phyloP scores from a whole-genome alignment of 164 flowering plant genomes.

The Vitis labrusca region DNA sequence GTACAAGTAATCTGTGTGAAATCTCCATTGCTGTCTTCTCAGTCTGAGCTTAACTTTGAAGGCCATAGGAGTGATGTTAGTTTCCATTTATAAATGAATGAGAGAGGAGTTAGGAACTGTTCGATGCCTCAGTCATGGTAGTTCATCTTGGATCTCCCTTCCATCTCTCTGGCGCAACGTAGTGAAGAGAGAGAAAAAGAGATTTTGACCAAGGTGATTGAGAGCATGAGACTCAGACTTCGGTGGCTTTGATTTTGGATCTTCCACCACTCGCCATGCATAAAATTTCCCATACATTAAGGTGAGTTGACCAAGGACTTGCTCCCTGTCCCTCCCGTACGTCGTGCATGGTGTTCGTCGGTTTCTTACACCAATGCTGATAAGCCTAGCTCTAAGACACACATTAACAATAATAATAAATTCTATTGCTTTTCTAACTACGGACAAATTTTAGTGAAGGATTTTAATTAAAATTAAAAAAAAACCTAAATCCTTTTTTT shows the following conservation, averaged over 20 bases:
- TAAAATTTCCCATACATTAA: too few species aligned
- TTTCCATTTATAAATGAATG: neutral
- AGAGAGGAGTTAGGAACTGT: neutral
- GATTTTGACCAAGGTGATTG: conserved; percentile 1
- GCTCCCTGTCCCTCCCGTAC: too few species aligned
- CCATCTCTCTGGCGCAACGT: neutral
- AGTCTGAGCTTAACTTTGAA: neutral
- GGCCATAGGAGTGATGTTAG: neutral
- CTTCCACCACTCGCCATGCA: neutral
- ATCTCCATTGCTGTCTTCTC: conserved; percentile 7
- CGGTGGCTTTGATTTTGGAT: conserved; percentile 28
- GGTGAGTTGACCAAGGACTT: too few species aligned
- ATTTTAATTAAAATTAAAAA: too few species aligned
- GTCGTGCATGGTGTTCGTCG: too few species aligned
- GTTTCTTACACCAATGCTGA: too few species aligned
- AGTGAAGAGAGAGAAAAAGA: neutral
- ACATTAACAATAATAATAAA: too few species aligned
- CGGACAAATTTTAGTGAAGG: too few species aligned
- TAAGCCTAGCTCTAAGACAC: too few species aligned
- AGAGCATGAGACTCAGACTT: conserved; percentile 14
- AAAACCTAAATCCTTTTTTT: too few species aligned
- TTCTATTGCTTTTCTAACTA: too few species aligned
- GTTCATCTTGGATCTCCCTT: neutral
- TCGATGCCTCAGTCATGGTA: neutral
- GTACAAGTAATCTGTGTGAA: neutral